These are phyloP conservation scores for Hymenoscyphus fraxineus DNA, from an alignment of 2,329 filamentous ascomycete genomes.

Conservation along the genomic window DNA sequence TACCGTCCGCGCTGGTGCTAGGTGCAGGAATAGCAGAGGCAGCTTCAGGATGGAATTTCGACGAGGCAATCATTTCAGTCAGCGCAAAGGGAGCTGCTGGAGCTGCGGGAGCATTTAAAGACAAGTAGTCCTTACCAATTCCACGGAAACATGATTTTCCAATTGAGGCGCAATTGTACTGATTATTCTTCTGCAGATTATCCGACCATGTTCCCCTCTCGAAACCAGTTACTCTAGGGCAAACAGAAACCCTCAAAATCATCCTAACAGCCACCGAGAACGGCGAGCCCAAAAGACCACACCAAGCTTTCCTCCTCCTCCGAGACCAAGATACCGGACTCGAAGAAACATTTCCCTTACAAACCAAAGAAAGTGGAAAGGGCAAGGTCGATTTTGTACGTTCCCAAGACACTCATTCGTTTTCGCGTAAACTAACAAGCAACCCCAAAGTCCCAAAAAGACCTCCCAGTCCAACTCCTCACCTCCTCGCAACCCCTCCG, in stretches of 20 bases:
- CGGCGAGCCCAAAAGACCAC: conserved; percentile 75
- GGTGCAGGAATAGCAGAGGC: conserved; percentile 41
- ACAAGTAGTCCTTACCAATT: conserved; percentile 52
- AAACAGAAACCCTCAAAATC: conserved; percentile 74
- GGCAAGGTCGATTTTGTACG: conserved; percentile 79
- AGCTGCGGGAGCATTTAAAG: conserved; percentile 43
- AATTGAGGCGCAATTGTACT: conserved; percentile 12
- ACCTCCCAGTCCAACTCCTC: conserved; percentile 81
- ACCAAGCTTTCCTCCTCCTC: conserved; percentile 88
- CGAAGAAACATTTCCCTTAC: conserved; percentile 82
- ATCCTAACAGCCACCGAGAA: conserved; percentile 76
- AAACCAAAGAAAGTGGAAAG: conserved; percentile 83
- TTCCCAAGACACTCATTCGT: conserved; percentile 20
- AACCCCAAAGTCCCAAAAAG: conserved; percentile 69
- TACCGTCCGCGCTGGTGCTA: conserved; percentile 41
- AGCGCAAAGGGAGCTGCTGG: conserved; percentile 53
- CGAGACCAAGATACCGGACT: conserved; percentile 71
- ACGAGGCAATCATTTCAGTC: conserved; percentile 66
- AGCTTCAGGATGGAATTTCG: conserved; percentile 64
- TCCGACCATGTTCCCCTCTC: conserved; percentile 42
- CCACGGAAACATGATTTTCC: neutral
- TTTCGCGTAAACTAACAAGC: conserved; percentile 21
- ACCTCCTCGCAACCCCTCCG: conserved; percentile 62
- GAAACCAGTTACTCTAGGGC: conserved; percentile 61
- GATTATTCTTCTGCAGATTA: conserved; percentile 24